Base-by-base conservation (phyloP, 2,329 filamentous ascomycete species). In the Sclerotinia trifoliorum region DNA sequence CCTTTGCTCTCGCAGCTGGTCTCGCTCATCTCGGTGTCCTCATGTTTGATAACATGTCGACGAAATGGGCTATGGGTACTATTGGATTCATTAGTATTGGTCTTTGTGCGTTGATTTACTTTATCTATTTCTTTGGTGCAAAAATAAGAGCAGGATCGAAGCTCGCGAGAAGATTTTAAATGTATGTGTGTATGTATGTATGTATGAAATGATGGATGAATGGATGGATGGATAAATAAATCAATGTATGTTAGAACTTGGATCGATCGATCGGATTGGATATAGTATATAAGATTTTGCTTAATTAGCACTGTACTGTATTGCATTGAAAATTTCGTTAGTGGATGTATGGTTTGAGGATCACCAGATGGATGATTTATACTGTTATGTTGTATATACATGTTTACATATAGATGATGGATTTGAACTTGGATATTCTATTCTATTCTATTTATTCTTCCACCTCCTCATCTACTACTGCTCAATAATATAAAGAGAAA, bases 21-120 rank as follows among this genome's bases (percentile, higher is more conserved):
- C 77, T 78, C 42, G 79, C 79, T 10, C 80, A 81, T 75, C 75
- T 79, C 51, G 79, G 80, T 74, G 73, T 73, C 39, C 61, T 73
- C 61, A 77, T 78, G 71, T 74, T 74, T 44, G 67, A 70, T 1
- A 78, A 79, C 48, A 74, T 81, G 73, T 74, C 74, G 15, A 76
- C 78, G 3, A 80, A 74, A 51, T 81, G 80, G 80, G 80, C 80
- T 3, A 78, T 81, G 74, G 78, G 79, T 10, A 79, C 76, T 0
- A 74, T 81, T 61, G 80, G 77, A 0, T 80, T 81, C 69, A 76
- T 81, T 67, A 79, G 77, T 8, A 76, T 81, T 24, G 76, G 78
- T 2, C 71, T 81, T 5, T 80, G 81, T 11, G 78, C 74, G 3
- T 69, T 80, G 66, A 78, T 81, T 17, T 81, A 81, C 67, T 74